Base-by-base conservation (phyloP, 2,329 filamentous ascomycete genomes). In the Diplodia intermedia region DNA sequence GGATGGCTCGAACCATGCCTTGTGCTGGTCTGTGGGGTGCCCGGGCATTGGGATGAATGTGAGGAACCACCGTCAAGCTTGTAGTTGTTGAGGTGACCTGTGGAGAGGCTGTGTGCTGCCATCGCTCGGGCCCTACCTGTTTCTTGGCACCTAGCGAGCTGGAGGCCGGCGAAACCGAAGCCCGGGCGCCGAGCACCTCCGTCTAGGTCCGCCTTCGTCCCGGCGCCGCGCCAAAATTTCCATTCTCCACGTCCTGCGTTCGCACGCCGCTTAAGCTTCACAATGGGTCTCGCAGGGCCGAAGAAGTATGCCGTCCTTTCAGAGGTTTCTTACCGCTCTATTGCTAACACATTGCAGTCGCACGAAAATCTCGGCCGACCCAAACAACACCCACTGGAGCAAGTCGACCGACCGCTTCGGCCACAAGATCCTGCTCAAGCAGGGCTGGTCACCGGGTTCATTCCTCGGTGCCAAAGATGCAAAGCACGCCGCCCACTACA, bases 381-480 rank as follows among this genome's bases (percentile, higher is more conserved):
- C 95, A 8, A 97, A 98, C 82, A 99, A 98, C 80, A 97, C 92
- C 57, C 89, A 88, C 85, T 99, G 95, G 95, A 89, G 90, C 68
- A 89, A 90, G 75, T 90, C 94, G 77, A 92, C 90, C 71, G 86
- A 86, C 68, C 90, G 89, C 66, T 98, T 95, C 78, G 95, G 95
- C 73, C 94, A 97, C 79, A 92, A 89, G 76, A 94, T 98, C 72
- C 89, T 99, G 75, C 88, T 90, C 61, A 85, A 90, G 18, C 93
- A 97, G 75, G 95, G 95, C 71, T 99, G 95, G 95, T 86, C 90
- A 70, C 93, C 94, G 0, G 95, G 95, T 43, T 86, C 90, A 71
- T 91, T 88, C 65, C 87, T 99, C 26, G 95, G 95, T 66, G 91
- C 90, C 4, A 86, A 90, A 74, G 85, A 93, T 76, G 89, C 93